Base-by-base conservation (phyloP, 23 red algal species). In the Gracilaria domingensis region DNA sequence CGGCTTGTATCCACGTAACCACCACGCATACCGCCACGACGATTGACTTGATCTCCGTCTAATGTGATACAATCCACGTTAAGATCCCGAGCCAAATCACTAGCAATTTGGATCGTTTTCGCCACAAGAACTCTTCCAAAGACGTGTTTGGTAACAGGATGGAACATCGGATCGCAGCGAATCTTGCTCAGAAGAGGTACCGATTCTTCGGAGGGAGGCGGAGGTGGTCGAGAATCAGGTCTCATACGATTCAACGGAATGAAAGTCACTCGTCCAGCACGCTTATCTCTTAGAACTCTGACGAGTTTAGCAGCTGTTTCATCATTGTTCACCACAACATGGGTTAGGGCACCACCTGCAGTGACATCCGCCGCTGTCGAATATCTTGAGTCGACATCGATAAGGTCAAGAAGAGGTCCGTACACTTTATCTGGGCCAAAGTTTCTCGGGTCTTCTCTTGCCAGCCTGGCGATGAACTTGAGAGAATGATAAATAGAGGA, bases 31-130 rank as follows among this genome's bases (percentile, higher is more conserved):
- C 94, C 97, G 18, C 97, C 97, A 57, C 91, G 91, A 59, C 60
- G 66, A 83, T 99, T 99, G 53, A 99, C 97, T 37, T 78, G 87
- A 77, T 99, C 97, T 30, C 97, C 97, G 30, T 99, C 97, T 26
- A 99, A 64, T 20, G 97, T 99, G 25, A 99, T 94, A 55, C 97
- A 99, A 75, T 95, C 87, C 12, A 99, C 93, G 23, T 71, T 83
- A 61, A 95, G 80, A 44, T 85, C 69, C 36, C 64, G 69, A 16
- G 94, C 78, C 48, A 96, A 44, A 18, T 84, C 66, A 28, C 94
- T 71, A 12, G 94, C 97, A 26, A 99, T 93, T 59, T 83, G 64
- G 32, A 99, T 85, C 7, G 89, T 93, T 55, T 94, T 89, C 35
- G 97, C 91, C 47, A 99, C 89, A 29, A 99, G 57, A 4, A 90